A percentile compares a stretch with the other conserved stretches of the same genome.
phyloP scores from a whole-genome alignment of 768 basidiomycete genomes.

The Lactarius trivialis region DNA sequence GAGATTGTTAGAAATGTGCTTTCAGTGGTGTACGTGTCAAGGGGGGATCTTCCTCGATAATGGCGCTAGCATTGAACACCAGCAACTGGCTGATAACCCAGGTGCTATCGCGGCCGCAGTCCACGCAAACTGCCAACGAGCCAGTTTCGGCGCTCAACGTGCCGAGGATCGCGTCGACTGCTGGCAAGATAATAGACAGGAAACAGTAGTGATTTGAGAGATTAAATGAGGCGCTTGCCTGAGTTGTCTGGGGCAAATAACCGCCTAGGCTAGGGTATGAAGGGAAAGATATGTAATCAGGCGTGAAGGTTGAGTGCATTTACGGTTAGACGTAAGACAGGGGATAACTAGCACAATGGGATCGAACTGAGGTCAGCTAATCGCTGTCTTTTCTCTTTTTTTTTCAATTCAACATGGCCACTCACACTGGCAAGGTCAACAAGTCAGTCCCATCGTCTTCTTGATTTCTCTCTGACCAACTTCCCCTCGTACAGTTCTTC shows the following conservation, averaged over 20 bases:
- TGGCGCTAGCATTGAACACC: not conserved
- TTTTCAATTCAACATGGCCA: slow-evolving; percentile 16
- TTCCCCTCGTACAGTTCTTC: slow-evolving; percentile 32
- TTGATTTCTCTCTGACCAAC: not conserved
- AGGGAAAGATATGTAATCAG: not conserved
- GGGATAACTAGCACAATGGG: not conserved
- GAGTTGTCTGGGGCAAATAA: not conserved
- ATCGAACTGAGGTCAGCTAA: not conserved
- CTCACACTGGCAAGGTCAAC: slow-evolving; percentile 20
- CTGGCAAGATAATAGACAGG: not conserved
- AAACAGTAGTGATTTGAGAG: slow-evolving; percentile 5
- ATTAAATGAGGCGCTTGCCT: not conserved
- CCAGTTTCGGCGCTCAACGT: not conserved
- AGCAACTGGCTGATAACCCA: not conserved
- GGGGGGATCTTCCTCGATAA: not conserved
- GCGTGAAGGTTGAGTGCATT: not conserved
- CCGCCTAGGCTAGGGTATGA: not conserved
- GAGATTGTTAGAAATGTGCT: not conserved
- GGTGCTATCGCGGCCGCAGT: not conserved
- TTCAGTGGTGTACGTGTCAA: not conserved
- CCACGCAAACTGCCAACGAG: not conserved
- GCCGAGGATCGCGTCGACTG: not conserved
- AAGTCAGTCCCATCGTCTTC: slow-evolving; percentile 11
- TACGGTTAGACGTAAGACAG: not conserved
- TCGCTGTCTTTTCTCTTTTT: not conserved